Conservation (phyloP, 1,284 basidiomycete genomes). For the Tremellales sp. region DNA sequence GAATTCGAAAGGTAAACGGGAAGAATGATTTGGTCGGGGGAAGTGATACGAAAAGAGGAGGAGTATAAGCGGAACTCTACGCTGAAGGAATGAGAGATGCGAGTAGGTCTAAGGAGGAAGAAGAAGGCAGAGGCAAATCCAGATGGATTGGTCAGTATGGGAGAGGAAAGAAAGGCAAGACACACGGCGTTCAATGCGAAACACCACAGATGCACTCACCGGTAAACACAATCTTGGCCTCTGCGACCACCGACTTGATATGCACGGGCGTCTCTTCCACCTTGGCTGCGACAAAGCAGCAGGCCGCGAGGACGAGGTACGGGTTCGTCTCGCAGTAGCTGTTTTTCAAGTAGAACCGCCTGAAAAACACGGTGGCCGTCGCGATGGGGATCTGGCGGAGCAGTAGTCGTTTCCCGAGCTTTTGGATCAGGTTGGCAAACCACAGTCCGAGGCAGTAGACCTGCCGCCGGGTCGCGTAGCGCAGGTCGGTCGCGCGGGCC, state of each 20-base stretch:
- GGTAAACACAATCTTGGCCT: conserved; percentile 72
- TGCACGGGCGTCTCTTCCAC: conserved; percentile 93
- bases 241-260: conserved; percentile 86
- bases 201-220: conserved; percentile 53
- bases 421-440: conserved; percentile 78
- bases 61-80: too few species aligned
- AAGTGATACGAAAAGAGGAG: too few species aligned
- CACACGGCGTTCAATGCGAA: neutral
- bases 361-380: conserved; percentile 89
- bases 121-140: neutral
- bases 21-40: too few species aligned
- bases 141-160: conserved; percentile 7
- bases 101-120: too few species aligned
- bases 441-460: conserved; percentile 77
- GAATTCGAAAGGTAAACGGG: too few species aligned
- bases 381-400: conserved; percentile 87
- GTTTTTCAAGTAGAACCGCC: conserved; percentile 91
- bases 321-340: conserved; percentile 90
- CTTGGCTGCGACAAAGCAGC: conserved; percentile 93
- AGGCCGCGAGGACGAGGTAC: conserved; percentile 85
- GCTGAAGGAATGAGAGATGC: too few species aligned
- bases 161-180: neutral
- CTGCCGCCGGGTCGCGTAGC: conserved; percentile 69
- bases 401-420: conserved; percentile 76
- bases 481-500: conserved; percentile 69